Conservation (phyloP, 768 basidiomycete genomes). For the Daedalea quercina region DNA sequence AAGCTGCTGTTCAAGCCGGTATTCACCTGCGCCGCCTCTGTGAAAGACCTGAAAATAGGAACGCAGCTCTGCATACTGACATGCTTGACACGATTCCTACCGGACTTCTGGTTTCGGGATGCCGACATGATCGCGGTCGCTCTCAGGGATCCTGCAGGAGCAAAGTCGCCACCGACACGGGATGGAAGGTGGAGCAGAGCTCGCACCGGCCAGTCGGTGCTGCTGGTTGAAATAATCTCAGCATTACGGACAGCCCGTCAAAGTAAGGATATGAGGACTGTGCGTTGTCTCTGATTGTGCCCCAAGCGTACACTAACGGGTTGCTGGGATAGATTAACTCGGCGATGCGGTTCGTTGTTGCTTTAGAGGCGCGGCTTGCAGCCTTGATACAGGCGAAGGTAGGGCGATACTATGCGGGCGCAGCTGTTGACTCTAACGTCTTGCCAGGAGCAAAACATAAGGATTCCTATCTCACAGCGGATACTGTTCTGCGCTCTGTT, state of each 20-base stretch:
- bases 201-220: slow-evolving; percentile 54
- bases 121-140: slow-evolving; percentile 72
- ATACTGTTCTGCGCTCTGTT: slow-evolving; percentile 56
- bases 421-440: slow-evolving; percentile 2
- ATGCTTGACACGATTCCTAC: slow-evolving; percentile 45
- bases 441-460: slow-evolving; percentile 44
- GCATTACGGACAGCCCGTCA: slow-evolving; percentile 39
- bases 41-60: slow-evolving; percentile 51
- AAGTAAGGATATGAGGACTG: slow-evolving; percentile 33
- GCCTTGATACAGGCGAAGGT: slow-evolving; percentile 56
- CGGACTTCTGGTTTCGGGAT: slow-evolving; percentile 62
- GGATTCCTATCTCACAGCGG: slow-evolving; percentile 51
- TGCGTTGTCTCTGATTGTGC: slow-evolving; percentile 15
- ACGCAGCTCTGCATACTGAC: slow-evolving; percentile 52
- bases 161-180: slow-evolving; percentile 11
- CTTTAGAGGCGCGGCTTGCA: slow-evolving; percentile 51
- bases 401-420: neutral
- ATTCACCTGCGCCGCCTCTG: slow-evolving; percentile 60
- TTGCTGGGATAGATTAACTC: slow-evolving; percentile 1
- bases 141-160: slow-evolving; percentile 41
- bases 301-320: neutral
- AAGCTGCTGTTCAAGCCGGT: slow-evolving; percentile 67
- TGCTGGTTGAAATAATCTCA: slow-evolving; percentile 57
- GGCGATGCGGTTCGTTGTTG: slow-evolving; percentile 34
- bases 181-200: slow-evolving; percentile 35